These are phyloP conservation scores for Aureoboletus auriporus DNA, from an alignment of 768 basidiomycete species.

Conservation along the genomic window DNA sequence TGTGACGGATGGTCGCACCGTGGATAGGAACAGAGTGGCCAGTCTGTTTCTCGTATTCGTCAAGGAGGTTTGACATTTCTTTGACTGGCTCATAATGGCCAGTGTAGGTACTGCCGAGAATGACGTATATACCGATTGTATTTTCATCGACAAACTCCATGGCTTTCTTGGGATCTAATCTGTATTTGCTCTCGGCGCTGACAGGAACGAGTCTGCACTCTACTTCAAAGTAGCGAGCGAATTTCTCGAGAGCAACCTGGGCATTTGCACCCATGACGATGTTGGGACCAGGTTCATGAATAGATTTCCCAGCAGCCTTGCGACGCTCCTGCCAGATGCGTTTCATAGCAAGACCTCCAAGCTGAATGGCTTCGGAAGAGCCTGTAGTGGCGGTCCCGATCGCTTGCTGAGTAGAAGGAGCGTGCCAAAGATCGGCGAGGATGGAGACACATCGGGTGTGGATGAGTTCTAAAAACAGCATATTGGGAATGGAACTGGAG, in stretches of 20 bases:
- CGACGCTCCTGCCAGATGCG: conserved; percentile 65
- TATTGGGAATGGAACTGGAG: not conserved
- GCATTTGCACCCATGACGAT: conserved; percentile 67
- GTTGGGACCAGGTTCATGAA: conserved; percentile 63
- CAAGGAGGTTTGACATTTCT: conserved; percentile 74
- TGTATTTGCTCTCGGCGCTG: conserved; percentile 65
- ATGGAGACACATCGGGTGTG: conserved; percentile 49
- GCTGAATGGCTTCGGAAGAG: conserved; percentile 67
- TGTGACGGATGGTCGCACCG: conserved; percentile 23
- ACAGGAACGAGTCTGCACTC: conserved; percentile 64
- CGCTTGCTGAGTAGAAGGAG: conserved; percentile 48
- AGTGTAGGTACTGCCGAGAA: conserved; percentile 54
- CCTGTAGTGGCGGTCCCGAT: conserved; percentile 72
- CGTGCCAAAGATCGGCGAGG: conserved; percentile 67
- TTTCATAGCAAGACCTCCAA: conserved; percentile 71
- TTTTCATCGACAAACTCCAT: conserved; percentile 69
- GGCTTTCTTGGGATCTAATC: conserved; percentile 66
- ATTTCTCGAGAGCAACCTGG: conserved; percentile 68
- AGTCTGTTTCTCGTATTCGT: conserved; percentile 47
- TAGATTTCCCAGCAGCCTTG: conserved; percentile 61
- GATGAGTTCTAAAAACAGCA: conserved; percentile 32
- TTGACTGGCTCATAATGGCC: conserved; percentile 77
- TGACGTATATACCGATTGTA: conserved; percentile 65
- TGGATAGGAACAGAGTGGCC: conserved; percentile 45
- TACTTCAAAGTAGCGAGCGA: conserved; percentile 65